A percentile compares a stretch with the other conserved stretches of the same genome.
Conservation (phyloP, 108 stramenopile species). For the Cyclotella choctawhatcheeana region DNA sequence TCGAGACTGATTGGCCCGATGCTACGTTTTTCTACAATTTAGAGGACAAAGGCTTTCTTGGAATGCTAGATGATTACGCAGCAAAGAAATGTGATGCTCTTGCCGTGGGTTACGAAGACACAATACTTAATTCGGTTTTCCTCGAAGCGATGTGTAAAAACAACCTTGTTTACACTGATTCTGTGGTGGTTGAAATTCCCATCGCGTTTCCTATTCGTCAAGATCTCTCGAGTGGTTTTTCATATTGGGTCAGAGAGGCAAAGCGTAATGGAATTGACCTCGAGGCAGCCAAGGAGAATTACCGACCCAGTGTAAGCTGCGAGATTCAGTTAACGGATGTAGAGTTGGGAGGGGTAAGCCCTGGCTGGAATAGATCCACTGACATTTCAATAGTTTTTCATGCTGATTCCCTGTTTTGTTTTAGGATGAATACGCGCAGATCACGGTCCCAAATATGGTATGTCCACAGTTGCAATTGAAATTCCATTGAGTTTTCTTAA, state of each 20-base stretch:
- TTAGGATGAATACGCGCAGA: not conserved
- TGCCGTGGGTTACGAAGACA: not conserved
- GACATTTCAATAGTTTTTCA: not conserved
- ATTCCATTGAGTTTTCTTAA: not conserved
- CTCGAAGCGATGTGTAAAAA: not conserved
- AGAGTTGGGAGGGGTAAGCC: not conserved
- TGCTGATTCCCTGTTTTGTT: not conserved
- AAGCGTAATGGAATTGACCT: not conserved
- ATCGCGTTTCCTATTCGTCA: not conserved
- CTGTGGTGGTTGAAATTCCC: not conserved
- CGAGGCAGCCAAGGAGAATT: not conserved
- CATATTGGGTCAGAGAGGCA: not conserved
- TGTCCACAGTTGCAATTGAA: not conserved
- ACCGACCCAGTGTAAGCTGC: not conserved
- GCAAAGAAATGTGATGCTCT: not conserved
- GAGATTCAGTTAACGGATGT: not conserved
- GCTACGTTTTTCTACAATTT: not conserved
- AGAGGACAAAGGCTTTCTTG: not conserved
- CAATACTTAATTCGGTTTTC: not conserved
- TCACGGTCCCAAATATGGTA: not conserved
- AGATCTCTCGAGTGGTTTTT: not conserved
- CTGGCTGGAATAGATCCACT: not conserved
- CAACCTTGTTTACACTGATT: not conserved
- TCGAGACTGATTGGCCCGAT: not conserved
- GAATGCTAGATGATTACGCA: not conserved